Evolutionary conservation across 2,329 filamentous ascomycete species (phyloP), one percentile per base, ranked within the genome.

Genomic region (Talaromyces marneffei): DNA sequence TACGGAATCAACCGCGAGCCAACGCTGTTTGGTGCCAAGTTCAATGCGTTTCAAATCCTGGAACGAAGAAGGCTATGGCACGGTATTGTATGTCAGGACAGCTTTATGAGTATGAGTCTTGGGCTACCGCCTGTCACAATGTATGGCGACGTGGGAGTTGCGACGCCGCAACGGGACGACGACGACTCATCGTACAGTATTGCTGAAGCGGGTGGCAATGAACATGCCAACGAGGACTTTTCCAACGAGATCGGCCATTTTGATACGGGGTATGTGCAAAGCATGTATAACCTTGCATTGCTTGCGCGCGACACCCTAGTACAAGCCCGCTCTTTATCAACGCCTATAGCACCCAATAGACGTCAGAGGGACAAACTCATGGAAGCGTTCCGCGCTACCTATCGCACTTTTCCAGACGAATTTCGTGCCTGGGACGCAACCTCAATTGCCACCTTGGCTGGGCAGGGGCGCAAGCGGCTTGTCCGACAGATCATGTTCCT

Each of bases 71-170:
- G 62, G 14, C 53, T 63, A 2, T 63, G 62, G 62, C 62, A 63
- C 16, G 57, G 52, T 0, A 57, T 63, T 9, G 58, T 63, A 7
- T 63, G 62, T 18, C 62, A 63, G 46, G 62, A 63, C 23, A 63
- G 62, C 40, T 63, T 63, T 33, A 63, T 63, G 62, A 63, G 62
- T 16, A 63, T 63, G 62, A 57, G 57, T 35, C 58, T 63, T 2
- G 40, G 53, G 29, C 58, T 63, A n/a, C 58, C 62, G 14, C 58
- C 62, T 1, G 52, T 58, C 9, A 35, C 62, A 1, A 63, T 46
- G 27, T 46, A 63, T 52, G 57, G 31, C 7, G 62, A 63, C 16
- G 55, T 63, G 16, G 62, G 60, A 23, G 40, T n/a, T 33, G 62
- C 62, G 12, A 53, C 58, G 5, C 62, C 62, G 3, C 46, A 57